A percentile compares a stretch with the other conserved stretches of the same genome.
These are phyloP conservation scores for Coffea canephora DNA, from an alignment of 257 asterid species.

Conservation along the genomic window DNA sequence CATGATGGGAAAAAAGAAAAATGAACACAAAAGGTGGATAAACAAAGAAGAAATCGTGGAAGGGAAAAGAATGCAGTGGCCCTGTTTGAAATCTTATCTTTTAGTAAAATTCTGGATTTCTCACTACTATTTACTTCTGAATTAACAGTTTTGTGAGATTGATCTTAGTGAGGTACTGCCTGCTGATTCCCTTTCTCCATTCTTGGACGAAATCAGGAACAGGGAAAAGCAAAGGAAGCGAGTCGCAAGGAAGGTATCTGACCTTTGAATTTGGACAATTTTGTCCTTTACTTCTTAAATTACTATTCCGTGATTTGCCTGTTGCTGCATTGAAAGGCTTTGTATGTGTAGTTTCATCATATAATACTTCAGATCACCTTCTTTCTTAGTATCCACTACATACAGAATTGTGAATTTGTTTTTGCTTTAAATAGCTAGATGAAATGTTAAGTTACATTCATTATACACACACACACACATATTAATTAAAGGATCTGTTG, in stretches of 20 bases:
- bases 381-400: not conserved
- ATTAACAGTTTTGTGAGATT: conserved; percentile 85
- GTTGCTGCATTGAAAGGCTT: not conserved
- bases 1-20: not conserved
- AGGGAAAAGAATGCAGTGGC: not conserved
- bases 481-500: not conserved
- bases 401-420: not conserved
- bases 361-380: not conserved
- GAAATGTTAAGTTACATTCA: not conserved
- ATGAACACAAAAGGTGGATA: not conserved
- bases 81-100: not conserved
- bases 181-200: conserved; percentile 76
- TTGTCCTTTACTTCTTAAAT: not conserved
- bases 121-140: conserved; percentile 15
- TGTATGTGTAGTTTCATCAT: not conserved
- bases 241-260: conserved; percentile 72
- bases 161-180: conserved; percentile 59
- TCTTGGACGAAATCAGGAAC: conserved; percentile 83
- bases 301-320: conserved; percentile 8
- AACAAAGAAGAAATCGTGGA: not conserved
- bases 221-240: conserved; percentile 87
- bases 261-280: not conserved
- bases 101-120: not conserved
- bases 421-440: not conserved
- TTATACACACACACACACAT: not conserved